Evolutionary conservation across 495 filamentous ascomycete genomes (phyloP).

Genomic region (Hypoxylon perforatum): DNA sequence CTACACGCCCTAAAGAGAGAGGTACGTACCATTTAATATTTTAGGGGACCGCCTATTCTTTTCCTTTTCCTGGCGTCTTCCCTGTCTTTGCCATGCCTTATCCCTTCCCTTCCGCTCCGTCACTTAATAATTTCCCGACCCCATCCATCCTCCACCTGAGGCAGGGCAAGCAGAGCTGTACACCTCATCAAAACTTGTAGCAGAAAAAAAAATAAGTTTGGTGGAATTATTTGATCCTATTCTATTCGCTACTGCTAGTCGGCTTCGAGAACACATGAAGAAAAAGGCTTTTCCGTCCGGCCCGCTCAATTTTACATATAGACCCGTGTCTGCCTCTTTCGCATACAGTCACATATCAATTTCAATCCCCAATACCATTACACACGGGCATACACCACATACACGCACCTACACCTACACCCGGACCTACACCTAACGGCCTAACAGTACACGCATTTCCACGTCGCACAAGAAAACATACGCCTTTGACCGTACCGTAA

Average conservation of each 20-base stretch:
- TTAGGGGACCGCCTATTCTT: slow-evolving; percentile 37
- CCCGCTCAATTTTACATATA: slow-evolving; percentile 8
- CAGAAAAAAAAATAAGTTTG: slow-evolving; percentile 24
- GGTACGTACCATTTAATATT: slow-evolving; percentile 32
- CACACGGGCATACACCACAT: not conserved
- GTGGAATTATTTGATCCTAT: slow-evolving; percentile 32
- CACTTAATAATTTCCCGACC: slow-evolving; percentile 47
- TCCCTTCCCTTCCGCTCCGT: slow-evolving; percentile 45
- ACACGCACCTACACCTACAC: not conserved
- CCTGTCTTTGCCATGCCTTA: slow-evolving; percentile 44
- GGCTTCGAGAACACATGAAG: slow-evolving; percentile 14
- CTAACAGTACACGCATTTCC: slow-evolving; percentile 1
- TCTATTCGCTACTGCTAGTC: slow-evolving; percentile 12
- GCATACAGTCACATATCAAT: not conserved
- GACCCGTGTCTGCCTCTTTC: not conserved
- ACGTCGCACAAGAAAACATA: slow-evolving; percentile 36
- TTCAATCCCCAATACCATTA: too few relatives aligned
- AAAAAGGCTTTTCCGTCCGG: slow-evolving; percentile 13
- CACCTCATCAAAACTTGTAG: slow-evolving; percentile 40
- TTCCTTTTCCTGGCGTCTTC: slow-evolving; percentile 32
- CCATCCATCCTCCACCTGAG: slow-evolving; percentile 42
- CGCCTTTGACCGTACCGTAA: slow-evolving; percentile 34
- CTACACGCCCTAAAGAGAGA: too few relatives aligned
- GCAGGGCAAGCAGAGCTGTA: slow-evolving; percentile 35
- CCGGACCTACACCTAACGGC: not conserved